A percentile compares a stretch with the other conserved stretches of the same genome.
Evolutionary conservation across 2,329 filamentous ascomycete species (phyloP).

Genomic region (Westerdykella aurantiaca): DNA sequence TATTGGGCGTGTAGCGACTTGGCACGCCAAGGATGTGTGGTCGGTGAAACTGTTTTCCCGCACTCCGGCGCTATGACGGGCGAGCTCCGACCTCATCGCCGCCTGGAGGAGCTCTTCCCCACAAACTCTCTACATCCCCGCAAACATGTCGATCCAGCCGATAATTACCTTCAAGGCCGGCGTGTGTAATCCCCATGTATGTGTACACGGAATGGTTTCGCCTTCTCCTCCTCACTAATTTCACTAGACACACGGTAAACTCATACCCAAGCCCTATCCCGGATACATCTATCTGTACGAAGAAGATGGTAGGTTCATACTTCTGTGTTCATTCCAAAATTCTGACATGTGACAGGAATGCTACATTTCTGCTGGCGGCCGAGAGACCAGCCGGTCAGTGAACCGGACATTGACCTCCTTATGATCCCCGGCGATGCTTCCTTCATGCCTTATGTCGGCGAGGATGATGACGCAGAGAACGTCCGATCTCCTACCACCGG

Average conservation of each 20-base stretch:
- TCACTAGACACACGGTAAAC: slow-evolving; percentile 45
- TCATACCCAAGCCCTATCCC: slow-evolving; percentile 64
- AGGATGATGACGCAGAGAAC: slow-evolving; percentile 48
- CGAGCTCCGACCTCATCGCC: slow-evolving; percentile 10
- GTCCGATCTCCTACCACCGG: slow-evolving; percentile 68
- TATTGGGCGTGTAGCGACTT: too few species aligned
- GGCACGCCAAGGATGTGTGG: too few species aligned
- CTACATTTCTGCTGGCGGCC: slow-evolving; percentile 97
- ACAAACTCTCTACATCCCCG: slow-evolving; percentile 9
- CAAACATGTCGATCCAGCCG: slow-evolving; percentile 70
- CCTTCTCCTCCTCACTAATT: slow-evolving; percentile 13
- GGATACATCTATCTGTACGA: slow-evolving; percentile 90
- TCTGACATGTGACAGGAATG: slow-evolving; percentile 55
- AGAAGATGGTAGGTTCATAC: slow-evolving; percentile 65
- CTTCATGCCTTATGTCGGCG: slow-evolving; percentile 67
- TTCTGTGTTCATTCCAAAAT: not conserved
- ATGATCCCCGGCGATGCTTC: slow-evolving; percentile 88
- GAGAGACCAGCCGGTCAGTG: slow-evolving; percentile 61
- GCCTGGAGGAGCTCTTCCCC: slow-evolving; percentile 11
- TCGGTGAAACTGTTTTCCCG: too few species aligned
- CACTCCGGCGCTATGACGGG: too few species aligned
- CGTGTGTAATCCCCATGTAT: slow-evolving; percentile 75
- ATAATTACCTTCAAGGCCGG: slow-evolving; percentile 97
- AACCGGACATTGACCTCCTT: slow-evolving; percentile 80
- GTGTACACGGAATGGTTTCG: slow-evolving; percentile 29